Percentiles rank a stretch among this genome's conserved stretches.
Conservation (phyloP, 306 rosid species). For the Ziziphus jujuba region DNA sequence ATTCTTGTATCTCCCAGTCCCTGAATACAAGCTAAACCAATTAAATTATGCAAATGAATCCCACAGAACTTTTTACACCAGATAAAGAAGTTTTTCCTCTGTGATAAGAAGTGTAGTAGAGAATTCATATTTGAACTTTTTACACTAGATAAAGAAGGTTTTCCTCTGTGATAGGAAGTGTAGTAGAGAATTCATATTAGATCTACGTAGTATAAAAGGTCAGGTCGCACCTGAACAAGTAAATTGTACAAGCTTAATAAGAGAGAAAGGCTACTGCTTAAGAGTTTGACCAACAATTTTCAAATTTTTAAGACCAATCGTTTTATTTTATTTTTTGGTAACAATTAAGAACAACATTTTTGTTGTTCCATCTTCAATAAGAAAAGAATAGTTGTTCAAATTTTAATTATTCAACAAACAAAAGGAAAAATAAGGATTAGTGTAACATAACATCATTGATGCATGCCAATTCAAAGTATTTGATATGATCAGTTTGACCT, state of each 20-base stretch:
- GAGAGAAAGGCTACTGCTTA: background rate
- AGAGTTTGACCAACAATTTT: background rate
- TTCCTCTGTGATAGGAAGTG: background rate
- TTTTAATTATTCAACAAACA: background rate
- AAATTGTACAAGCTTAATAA: background rate
- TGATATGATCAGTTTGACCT: constrained; percentile 45
- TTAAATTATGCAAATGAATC: background rate
- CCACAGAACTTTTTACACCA: background rate
- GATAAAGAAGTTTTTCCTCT: background rate
- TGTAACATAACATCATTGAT: background rate
- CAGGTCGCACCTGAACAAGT: background rate
- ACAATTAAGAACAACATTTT: no score
- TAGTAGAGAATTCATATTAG: background rate
- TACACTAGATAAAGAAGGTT: background rate
- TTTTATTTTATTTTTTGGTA: no score
- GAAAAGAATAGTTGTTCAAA: no score
- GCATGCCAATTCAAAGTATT: constrained; percentile 1
- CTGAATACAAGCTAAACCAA: constrained; percentile 32
- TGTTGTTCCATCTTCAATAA: no score
- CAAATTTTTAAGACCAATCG: no score
- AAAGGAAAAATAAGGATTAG: background rate
- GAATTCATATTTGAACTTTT: background rate
- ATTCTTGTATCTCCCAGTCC: constrained; percentile 72
- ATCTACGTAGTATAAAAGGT: background rate
- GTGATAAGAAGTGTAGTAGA: background rate